A percentile compares a stretch with the other conserved stretches of the same genome.
Conservation (phyloP, 805 yeast genomes). For the Pichia eremophila region DNA sequence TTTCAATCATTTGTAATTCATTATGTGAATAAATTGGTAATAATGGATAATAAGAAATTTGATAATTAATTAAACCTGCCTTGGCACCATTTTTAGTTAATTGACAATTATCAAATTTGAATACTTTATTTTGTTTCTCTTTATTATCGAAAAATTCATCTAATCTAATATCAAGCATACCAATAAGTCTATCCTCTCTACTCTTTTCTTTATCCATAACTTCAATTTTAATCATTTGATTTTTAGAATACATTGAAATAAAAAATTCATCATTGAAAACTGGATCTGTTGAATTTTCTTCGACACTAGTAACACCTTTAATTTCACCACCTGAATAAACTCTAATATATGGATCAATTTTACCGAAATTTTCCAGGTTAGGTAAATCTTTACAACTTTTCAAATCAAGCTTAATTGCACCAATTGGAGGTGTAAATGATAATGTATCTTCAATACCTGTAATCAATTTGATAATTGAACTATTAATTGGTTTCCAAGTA, state of each 20-base stretch:
- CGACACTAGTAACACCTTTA: slow-evolving; percentile 44
- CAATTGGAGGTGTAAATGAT: slow-evolving; percentile 50
- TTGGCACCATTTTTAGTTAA: slow-evolving; percentile 10
- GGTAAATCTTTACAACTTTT: slow-evolving; percentile 43
- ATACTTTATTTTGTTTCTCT: slow-evolving; percentile 8
- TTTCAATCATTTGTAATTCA: slow-evolving; percentile 41
- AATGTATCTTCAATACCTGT: slow-evolving; percentile 28
- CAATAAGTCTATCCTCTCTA: slow-evolving; percentile 51
- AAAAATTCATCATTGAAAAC: slow-evolving; percentile 49
- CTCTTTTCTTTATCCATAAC: slow-evolving; percentile 61
- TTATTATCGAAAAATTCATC: slow-evolving; percentile 6
- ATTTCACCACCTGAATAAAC: slow-evolving; percentile 49
- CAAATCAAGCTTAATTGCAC: slow-evolving; percentile 53
- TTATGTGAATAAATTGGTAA: slow-evolving; percentile 52
- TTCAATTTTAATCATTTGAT: slow-evolving; percentile 49
- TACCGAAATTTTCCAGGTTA: slow-evolving; percentile 58
- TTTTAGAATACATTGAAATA: slow-evolving; percentile 51
- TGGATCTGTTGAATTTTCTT: slow-evolving; percentile 47
- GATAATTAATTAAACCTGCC: slow-evolving; percentile 42
- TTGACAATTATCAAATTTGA: slow-evolving; percentile 3
- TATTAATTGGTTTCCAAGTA: slow-evolving; percentile 60
- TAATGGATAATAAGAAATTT: slow-evolving; percentile 57
- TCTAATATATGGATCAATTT: slow-evolving; percentile 66
- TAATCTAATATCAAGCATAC: slow-evolving; percentile 37
- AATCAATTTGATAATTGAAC: slow-evolving; percentile 36